A percentile compares a stretch with the other conserved stretches of the same genome.
Conservation (phyloP, 2,329 filamentous ascomycete genomes). For the Elsinoe perseae region DNA sequence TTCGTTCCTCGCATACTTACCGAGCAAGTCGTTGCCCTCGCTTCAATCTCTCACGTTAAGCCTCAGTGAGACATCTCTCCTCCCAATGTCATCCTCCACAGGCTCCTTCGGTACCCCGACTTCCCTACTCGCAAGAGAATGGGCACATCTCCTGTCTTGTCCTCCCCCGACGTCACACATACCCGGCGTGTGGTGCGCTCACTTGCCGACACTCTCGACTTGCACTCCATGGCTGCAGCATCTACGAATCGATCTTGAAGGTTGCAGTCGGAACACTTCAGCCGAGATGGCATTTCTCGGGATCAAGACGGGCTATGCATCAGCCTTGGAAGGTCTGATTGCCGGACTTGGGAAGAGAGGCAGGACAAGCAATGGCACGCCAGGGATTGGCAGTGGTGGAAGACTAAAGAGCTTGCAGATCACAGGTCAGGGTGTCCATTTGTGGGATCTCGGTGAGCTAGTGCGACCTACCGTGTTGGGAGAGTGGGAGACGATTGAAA, state of each 20-base stretch:
- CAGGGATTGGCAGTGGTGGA: not conserved
- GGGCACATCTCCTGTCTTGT: constrained; percentile 31
- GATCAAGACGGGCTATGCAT: constrained; percentile 12
- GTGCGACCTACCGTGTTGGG: constrained; percentile 1
- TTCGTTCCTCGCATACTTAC: constrained; percentile 27
- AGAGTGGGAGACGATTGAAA: constrained; percentile 5
- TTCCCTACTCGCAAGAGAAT: constrained; percentile 24
- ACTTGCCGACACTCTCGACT: constrained; percentile 15
- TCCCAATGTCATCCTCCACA: not conserved
- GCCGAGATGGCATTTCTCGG: constrained; percentile 11
- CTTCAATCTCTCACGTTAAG: constrained; percentile 34
- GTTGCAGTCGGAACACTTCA: not conserved
- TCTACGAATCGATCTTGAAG: constrained; percentile 6
- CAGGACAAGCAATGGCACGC: not conserved
- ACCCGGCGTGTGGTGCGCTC: constrained; percentile 19
- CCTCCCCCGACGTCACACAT: constrained; percentile 26
- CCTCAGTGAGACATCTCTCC: constrained; percentile 24
- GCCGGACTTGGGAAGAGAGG: not conserved
- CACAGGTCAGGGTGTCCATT: constrained; percentile 1
- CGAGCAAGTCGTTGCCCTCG: constrained; percentile 20
- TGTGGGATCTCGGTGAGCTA: constrained; percentile 11
- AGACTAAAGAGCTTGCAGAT: not conserved
- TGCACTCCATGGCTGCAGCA: not conserved
- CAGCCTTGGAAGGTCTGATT: not conserved
- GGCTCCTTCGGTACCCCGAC: not conserved